These are phyloP conservation scores for Punica granatum DNA, from an alignment of 345 rosid species.

Conservation along the genomic window DNA sequence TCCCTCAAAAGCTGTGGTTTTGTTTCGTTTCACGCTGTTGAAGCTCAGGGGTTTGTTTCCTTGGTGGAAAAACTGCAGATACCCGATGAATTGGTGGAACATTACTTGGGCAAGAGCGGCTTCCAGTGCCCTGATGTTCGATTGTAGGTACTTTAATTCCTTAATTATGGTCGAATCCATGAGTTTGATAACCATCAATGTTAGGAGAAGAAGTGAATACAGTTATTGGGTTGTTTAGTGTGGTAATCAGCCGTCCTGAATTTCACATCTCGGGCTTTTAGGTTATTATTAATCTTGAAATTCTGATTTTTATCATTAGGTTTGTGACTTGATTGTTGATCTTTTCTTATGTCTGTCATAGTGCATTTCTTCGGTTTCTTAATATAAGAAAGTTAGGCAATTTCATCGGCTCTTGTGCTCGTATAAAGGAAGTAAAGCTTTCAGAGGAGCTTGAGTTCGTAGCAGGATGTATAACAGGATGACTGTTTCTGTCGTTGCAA, in stretches of 20 bases:
- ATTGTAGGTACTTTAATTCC: conserved; percentile 57
- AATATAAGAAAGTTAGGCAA: not conserved
- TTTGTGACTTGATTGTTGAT: not conserved
- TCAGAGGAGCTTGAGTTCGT: too few relatives aligned
- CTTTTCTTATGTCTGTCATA: not conserved
- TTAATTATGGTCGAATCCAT: not conserved
- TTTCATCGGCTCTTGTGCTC: not conserved
- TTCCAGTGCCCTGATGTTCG: conserved; percentile 94
- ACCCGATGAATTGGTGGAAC: conserved; percentile 95
- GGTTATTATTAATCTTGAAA: not conserved
- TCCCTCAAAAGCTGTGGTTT: not conserved
- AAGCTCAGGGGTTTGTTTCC: not conserved
- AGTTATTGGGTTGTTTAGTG: not conserved
- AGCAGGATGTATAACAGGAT: too few relatives aligned
- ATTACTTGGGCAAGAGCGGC: conserved; percentile 92
- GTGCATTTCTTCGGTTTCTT: not conserved
- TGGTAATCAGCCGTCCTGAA: not conserved
- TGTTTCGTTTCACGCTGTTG: not conserved
- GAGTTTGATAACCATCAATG: not conserved
- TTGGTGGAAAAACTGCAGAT: conserved; percentile 33
- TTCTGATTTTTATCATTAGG: not conserved
- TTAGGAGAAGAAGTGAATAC: not conserved
- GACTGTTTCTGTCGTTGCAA: not conserved
- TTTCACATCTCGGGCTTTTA: not conserved
- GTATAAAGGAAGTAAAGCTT: too few relatives aligned